Evolutionary conservation across 371 early-diverging fungal species (phyloP).

Genomic region (Zychaea mexicana): DNA sequence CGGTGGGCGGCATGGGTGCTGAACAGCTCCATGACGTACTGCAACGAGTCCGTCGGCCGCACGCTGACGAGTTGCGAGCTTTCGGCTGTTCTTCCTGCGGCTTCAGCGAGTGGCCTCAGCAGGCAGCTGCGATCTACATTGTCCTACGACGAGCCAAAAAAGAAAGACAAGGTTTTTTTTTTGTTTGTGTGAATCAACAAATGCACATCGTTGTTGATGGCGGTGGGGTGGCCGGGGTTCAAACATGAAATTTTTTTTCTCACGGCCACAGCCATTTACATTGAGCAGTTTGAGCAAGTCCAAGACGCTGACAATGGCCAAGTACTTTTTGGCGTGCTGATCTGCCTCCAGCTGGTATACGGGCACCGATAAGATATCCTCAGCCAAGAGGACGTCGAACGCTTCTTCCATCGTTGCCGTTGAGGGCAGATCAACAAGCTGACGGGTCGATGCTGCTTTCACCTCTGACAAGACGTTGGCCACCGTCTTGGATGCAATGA

Average conservation of each 20-base stretch:
- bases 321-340: slow-evolving; percentile 40
- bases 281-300: slow-evolving; percentile 54
- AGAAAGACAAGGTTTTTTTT: neutral
- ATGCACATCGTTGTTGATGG: too few species aligned
- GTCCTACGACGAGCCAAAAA: too few species aligned
- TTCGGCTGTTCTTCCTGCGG: slow-evolving; percentile 37
- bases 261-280: slow-evolving; percentile 21
- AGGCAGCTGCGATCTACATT: slow-evolving; percentile 11
- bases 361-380: slow-evolving; percentile 63
- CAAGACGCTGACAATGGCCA: slow-evolving; percentile 59
- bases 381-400: slow-evolving; percentile 53
- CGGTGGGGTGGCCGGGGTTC: too few species aligned
- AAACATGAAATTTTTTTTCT: too few species aligned
- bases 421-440: slow-evolving; percentile 56
- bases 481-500: slow-evolving; percentile 49
- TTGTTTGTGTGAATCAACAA: neutral
- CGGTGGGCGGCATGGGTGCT: slow-evolving; percentile 51
- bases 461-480: slow-evolving; percentile 44
- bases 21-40: slow-evolving; percentile 41
- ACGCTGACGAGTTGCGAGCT: slow-evolving; percentile 44
- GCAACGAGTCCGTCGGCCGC: slow-evolving; percentile 37
- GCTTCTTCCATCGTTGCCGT: slow-evolving; percentile 60
- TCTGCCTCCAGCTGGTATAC: slow-evolving; percentile 48
- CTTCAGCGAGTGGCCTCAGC: slow-evolving; percentile 38
- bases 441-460: slow-evolving; percentile 32